A percentile compares a stretch with the other conserved stretches of the same genome.
phyloP scores from a whole-genome alignment of 192 early-diverging fungal species.

The Dissophora globulifera region DNA sequence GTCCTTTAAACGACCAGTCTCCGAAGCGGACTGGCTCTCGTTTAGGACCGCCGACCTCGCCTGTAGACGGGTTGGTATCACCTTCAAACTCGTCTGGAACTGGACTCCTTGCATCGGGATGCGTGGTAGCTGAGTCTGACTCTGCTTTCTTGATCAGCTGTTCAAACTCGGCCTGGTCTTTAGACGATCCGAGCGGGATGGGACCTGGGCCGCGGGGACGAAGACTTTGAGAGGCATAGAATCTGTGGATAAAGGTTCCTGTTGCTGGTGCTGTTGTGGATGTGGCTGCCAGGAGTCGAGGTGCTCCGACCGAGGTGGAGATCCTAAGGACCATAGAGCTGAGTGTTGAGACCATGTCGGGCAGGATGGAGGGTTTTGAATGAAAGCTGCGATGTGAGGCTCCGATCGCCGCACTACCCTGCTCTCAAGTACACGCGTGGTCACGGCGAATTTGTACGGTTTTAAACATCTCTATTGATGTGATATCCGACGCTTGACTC shows the following conservation, averaged over 20 bases:
- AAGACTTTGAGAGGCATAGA: constrained; percentile 22
- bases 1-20: constrained; percentile 80
- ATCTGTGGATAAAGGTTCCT: not conserved
- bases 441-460: too few species aligned
- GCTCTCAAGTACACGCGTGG: too few species aligned
- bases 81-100: constrained; percentile 73
- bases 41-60: constrained; percentile 83
- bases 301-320: not conserved
- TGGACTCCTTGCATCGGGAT: constrained; percentile 62
- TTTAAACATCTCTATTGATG: too few species aligned
- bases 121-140: constrained; percentile 33
- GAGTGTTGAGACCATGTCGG: not conserved
- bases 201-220: constrained; percentile 64
- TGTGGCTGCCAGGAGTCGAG: too few species aligned
- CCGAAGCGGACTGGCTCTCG: constrained; percentile 85
- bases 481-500: too few species aligned
- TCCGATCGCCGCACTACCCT: too few species aligned
- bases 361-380: too few species aligned
- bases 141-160: constrained; percentile 65
- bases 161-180: constrained; percentile 79
- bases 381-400: not conserved
- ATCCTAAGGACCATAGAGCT: not conserved
- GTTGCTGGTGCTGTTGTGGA: too few species aligned
- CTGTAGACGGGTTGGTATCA: constrained; percentile 79
- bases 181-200: constrained; percentile 73